Conservation (phyloP, 2,329 filamentous ascomycete genomes). For the Knoxdaviesia proteae region DNA sequence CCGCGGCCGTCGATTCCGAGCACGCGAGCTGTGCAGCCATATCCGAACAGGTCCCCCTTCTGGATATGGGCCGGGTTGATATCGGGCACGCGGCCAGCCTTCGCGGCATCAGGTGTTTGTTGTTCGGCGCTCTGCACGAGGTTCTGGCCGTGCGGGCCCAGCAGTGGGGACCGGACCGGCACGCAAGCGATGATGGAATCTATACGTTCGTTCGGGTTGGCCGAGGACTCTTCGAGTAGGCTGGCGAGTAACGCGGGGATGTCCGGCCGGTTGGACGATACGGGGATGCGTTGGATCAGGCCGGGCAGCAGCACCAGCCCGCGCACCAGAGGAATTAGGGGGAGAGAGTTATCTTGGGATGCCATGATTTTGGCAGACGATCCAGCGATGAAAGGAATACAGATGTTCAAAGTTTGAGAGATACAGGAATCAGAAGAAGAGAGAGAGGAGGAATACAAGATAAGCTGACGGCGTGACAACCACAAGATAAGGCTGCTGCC, state of each 20-base stretch:
- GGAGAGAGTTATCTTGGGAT: slow-evolving; percentile 19
- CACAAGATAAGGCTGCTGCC: no score
- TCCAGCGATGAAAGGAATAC: no score
- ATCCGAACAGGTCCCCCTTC: slow-evolving; percentile 59
- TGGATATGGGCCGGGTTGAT: slow-evolving; percentile 37
- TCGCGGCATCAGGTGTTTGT: slow-evolving; percentile 5
- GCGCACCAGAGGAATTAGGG: slow-evolving; percentile 64
- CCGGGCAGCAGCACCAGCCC: slow-evolving; percentile 71
- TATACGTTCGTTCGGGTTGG: slow-evolving; percentile 41
- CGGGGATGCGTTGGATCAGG: slow-evolving; percentile 63
- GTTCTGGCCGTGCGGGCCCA: slow-evolving; percentile 55
- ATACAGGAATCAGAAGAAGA: no score
- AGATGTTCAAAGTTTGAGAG: no score
- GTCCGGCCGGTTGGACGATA: slow-evolving; percentile 62
- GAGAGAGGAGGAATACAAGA: no score
- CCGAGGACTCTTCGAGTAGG: slow-evolving; percentile 57
- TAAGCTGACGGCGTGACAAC: no score
- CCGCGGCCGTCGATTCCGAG: slow-evolving; percentile 54
- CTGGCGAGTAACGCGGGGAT: slow-evolving; percentile 72
- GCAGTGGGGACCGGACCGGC: slow-evolving; percentile 55
- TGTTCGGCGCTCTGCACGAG: slow-evolving; percentile 42
- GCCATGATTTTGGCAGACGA: neutral
- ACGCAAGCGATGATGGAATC: slow-evolving; percentile 68
- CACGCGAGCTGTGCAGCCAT: slow-evolving; percentile 64
- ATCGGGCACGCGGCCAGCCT: slow-evolving; percentile 17